These are phyloP conservation scores for Breynia disticha DNA, from an alignment of 441 rosid genomes.

Conservation along the genomic window DNA sequence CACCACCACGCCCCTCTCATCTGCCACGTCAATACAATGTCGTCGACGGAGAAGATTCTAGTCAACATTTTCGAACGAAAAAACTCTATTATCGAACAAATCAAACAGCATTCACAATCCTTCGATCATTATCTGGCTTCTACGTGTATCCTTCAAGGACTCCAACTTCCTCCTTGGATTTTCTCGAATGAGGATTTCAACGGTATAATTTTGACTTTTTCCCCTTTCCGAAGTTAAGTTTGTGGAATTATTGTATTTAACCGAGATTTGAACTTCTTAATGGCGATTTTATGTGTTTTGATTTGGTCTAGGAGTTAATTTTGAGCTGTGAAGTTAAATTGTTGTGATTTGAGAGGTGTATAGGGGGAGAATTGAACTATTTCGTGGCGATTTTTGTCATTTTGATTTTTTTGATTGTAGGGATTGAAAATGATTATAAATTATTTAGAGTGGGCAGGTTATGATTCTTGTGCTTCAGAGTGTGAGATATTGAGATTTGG, in stretches of 20 bases:
- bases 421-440: no score
- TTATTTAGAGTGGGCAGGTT: no score
- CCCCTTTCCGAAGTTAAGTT: not conserved
- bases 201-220: slow-evolving; percentile 19
- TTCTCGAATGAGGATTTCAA: slow-evolving; percentile 21
- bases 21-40: slow-evolving; percentile 6
- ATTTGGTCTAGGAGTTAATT: no score
- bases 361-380: no score
- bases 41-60: slow-evolving; percentile 44
- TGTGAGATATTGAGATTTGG: no score
- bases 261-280: not conserved
- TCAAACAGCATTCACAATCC: slow-evolving; percentile 47
- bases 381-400: no score
- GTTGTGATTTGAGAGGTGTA: no score
- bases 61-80: slow-evolving; percentile 68
- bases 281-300: not conserved
- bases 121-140: slow-evolving; percentile 69
- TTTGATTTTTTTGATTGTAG: no score
- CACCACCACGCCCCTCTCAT: not conserved
- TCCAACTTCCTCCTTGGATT: slow-evolving; percentile 73
- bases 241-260: not conserved
- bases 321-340: no score
- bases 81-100: slow-evolving; percentile 49
- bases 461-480: no score
- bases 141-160: slow-evolving; percentile 54